Base-by-base conservation (phyloP, 805 yeast species). In the Ogataea nitratoaversa region DNA sequence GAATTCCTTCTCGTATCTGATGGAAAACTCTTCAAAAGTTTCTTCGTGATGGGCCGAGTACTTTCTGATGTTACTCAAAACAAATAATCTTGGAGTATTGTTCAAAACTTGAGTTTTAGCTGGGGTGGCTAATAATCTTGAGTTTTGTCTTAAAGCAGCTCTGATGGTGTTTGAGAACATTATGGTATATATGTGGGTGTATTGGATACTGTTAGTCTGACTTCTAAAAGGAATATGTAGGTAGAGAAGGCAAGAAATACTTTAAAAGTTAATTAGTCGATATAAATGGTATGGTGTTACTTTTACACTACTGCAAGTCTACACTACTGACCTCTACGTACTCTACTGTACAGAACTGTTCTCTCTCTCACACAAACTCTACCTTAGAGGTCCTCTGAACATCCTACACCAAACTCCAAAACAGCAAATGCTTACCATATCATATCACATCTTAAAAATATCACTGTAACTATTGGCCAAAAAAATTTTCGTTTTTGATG, bases 21-120 rank as follows among this genome's bases (percentile, higher is more conserved):
- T 75, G 40, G 95, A 87, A 76, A 88, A 89, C 72, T 90, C 96
- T 71, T 89, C 97, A 53, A 86, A 90, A 40, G 95, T 80, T 72
- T 89, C 97, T 65, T 86, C 95, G 52, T 82, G 86, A 63, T 86
- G 82, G 43, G 71, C 76, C 40, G 95, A 84, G 76, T 85, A 89
- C 57, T 72, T 72, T 79, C 96, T 62, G 40, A 59, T 50, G 49
- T 44, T 49, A 48, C 40, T 44, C 31, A 49, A 42, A 22, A 53
- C 45, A 31, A 42, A 32, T 37, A 53, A 47, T 44, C 49, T 48
- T 36, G 46, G 50, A 32, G 47, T 41, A 27, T 34, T 42, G 33
- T 42, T 41, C n/a, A 49, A 40, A 17, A 48, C 48, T 20, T 42
- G 41, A 34, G 34, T 45, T 23, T 45, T 44, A 29, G 50, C 49